phyloP scores from a whole-genome alignment of 768 basidiomycete genomes.

The Hericium rajendrae region DNA sequence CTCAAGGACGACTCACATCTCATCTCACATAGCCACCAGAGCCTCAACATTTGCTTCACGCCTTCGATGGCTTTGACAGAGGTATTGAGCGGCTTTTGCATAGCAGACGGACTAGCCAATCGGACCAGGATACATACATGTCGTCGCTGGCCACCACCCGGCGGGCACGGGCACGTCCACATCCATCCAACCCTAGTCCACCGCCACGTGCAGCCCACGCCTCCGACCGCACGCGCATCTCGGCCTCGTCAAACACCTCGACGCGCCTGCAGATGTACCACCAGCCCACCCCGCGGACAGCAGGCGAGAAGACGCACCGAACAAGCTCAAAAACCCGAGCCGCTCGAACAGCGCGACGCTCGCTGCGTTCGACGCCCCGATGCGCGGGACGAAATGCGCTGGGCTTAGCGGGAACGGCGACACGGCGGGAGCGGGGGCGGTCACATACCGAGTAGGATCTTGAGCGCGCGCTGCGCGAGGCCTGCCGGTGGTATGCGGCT shows the following conservation, averaged over 20 bases:
- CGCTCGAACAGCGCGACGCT: constrained; percentile 67
- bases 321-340: constrained; percentile 75
- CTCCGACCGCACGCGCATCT: constrained; percentile 43
- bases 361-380: constrained; percentile 56
- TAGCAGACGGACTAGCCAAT: too few species aligned
- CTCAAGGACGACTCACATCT: too few species aligned
- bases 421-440: constrained; percentile 14
- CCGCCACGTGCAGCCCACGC: neutral
- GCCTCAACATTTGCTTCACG: too few species aligned
- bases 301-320: constrained; percentile 26
- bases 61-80: too few species aligned
- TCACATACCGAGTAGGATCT: constrained; percentile 61
- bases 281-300: too few species aligned
- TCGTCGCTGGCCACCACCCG: too few species aligned
- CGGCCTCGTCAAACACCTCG: constrained; percentile 74
- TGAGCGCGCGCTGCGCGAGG: constrained; percentile 50
- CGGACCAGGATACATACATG: too few species aligned
- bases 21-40: too few species aligned
- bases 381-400: constrained; percentile 52
- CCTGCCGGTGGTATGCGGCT: constrained; percentile 64
- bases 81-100: too few species aligned
- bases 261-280: constrained; percentile 20
- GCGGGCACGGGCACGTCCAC: constrained; percentile 3
- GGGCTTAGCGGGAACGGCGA: constrained; percentile 33
- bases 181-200: constrained; percentile 4